These are phyloP conservation scores for Tulasnella sp. DNA, from an alignment of 768 basidiomycete species.

Conservation along the genomic window DNA sequence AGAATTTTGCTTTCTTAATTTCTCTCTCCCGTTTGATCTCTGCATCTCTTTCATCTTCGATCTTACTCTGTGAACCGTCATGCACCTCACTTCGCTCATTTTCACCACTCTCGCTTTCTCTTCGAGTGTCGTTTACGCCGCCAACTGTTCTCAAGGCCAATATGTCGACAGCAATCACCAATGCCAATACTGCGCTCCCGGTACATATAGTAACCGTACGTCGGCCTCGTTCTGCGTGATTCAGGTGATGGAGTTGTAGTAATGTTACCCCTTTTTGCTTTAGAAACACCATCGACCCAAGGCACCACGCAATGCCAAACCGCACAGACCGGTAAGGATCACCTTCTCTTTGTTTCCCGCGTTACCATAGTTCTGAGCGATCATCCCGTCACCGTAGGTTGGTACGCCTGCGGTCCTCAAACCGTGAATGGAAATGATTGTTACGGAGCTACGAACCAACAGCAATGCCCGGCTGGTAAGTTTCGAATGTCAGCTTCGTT, in stretches of 20 bases:
- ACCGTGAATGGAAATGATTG: background rate
- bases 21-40: background rate
- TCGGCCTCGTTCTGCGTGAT: background rate
- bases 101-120: background rate
- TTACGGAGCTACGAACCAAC: conserved; percentile 3
- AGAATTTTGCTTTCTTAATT: background rate
- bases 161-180: background rate
- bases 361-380: background rate
- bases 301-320: background rate
- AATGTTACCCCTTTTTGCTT: background rate
- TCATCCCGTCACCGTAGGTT: background rate
- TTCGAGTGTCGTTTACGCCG: background rate
- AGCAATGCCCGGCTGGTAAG: conserved; percentile 5
- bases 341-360: background rate
- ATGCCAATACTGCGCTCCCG: background rate
- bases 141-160: background rate
- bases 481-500: background rate
- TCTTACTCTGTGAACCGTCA: background rate
- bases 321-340: background rate
- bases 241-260: background rate
- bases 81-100: background rate
- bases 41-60: background rate
- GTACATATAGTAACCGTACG: background rate
- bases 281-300: background rate
- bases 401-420: conserved; percentile 8